phyloP scores from a whole-genome alignment of 202 grass and related monocot species.

The Panicum virgatum region DNA sequence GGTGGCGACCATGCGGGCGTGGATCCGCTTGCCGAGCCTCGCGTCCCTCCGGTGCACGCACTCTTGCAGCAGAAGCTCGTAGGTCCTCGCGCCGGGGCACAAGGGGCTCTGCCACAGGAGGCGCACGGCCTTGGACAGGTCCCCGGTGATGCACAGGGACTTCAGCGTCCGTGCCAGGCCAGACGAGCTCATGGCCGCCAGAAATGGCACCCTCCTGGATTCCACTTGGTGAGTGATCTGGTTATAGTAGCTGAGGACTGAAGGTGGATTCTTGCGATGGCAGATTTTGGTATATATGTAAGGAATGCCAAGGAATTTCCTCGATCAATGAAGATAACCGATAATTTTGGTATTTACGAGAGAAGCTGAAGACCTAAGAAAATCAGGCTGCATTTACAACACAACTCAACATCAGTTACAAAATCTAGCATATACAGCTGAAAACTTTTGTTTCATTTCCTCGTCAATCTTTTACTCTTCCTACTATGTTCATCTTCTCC shows the following conservation, averaged over 20 bases:
- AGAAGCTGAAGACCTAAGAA: neutral
- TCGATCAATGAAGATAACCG: neutral
- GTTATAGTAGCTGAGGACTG: neutral
- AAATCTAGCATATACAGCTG: conserved; percentile 56
- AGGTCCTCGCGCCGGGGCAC: conserved; percentile 14
- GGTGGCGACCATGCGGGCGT: conserved; percentile 48
- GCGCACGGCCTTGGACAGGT: conserved; percentile 38
- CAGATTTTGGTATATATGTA: neutral
- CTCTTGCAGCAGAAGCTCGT: conserved; percentile 55
- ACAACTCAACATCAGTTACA: conserved; percentile 31
- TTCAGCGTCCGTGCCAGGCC: conserved; percentile 27
- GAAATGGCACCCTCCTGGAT: neutral
- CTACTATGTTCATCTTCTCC: neutral
- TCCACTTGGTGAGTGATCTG: neutral
- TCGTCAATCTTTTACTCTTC: neutral
- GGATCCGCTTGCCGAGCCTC: conserved; percentile 60
- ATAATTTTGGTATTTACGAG: neutral
- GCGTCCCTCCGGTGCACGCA: conserved; percentile 51
- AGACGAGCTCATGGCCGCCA: conserved; percentile 6
- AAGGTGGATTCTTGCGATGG: too few relatives aligned
- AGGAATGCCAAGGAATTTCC: neutral
- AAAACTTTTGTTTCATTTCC: conserved; percentile 13
- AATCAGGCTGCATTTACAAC: conserved; percentile 53
- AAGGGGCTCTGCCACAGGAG: conserved; percentile 35
- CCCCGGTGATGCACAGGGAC: conserved; percentile 44